Percentiles rank a stretch among this genome's conserved stretches.
phyloP scores from a whole-genome alignment of 768 basidiomycete genomes.

The Phanerochaete sordida region DNA sequence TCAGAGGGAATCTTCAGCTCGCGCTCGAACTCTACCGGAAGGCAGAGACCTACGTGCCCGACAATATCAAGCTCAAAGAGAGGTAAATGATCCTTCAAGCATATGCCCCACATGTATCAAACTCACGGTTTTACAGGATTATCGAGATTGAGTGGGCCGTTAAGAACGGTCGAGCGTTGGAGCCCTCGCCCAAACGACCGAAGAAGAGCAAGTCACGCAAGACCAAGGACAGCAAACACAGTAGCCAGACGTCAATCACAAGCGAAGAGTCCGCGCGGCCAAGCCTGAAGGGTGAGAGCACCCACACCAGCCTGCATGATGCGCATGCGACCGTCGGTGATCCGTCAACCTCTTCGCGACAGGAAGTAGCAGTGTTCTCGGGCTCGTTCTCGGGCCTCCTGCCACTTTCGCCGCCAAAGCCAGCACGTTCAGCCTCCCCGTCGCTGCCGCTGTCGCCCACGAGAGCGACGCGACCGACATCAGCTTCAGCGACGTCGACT shows the following conservation, averaged over 20 bases:
- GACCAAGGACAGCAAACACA: conserved; percentile 13
- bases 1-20: conserved; percentile 73
- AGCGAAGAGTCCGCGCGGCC: neutral
- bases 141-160: conserved; percentile 81
- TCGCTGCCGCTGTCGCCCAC: neutral
- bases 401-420: neutral
- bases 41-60: conserved; percentile 80
- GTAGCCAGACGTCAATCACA: neutral
- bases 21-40: conserved; percentile 82
- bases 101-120: conserved; percentile 58
- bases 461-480: neutral
- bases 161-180: conserved; percentile 55
- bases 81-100: conserved; percentile 70
- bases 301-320: conserved; percentile 4
- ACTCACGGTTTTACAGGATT: conserved; percentile 47
- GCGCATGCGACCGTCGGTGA: conserved; percentile 7
- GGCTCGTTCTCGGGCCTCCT: neutral
- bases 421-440: neutral
- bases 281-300: conserved; percentile 6
- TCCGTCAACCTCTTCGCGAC: conserved; percentile 2
- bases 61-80: conserved; percentile 81
- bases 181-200: conserved; percentile 53
- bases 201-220: conserved; percentile 40
- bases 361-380: neutral
- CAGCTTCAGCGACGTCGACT: neutral